Percentiles rank a stretch among this genome's conserved stretches.
These are phyloP conservation scores for Arthroderma uncinatum DNA, from an alignment of 2,329 filamentous ascomycete genomes.

Conservation along the genomic window DNA sequence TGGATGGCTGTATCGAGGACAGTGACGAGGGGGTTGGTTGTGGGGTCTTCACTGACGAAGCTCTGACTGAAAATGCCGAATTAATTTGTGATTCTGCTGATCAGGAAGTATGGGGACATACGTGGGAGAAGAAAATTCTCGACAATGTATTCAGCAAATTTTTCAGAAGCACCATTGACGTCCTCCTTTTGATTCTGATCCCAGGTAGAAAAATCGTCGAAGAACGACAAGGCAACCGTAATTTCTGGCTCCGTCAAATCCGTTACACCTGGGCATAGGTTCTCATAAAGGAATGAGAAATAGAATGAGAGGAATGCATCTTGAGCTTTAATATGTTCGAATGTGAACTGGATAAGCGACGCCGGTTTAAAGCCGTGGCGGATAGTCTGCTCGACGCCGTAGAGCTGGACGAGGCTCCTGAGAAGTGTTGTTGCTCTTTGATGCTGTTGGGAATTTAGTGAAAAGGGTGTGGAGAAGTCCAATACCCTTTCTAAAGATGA, in stretches of 20 bases:
- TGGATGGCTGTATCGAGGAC: slow-evolving; percentile 8
- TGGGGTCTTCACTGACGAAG: slow-evolving; percentile 12
- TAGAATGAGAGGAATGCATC: slow-evolving; percentile 16
- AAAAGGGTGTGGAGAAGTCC: slow-evolving; percentile 10
- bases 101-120: slow-evolving; percentile 6
- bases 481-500: slow-evolving; percentile 11
- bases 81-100: neutral
- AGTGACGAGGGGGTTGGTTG: slow-evolving; percentile 13
- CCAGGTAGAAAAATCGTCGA: slow-evolving; percentile 11
- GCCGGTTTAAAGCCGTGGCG: slow-evolving; percentile 12
- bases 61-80: slow-evolving; percentile 11
- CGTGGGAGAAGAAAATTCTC: slow-evolving; percentile 16
- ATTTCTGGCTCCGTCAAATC: slow-evolving; percentile 7
- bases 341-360: slow-evolving; percentile 12
- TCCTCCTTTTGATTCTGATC: slow-evolving; percentile 10
- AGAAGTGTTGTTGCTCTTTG: slow-evolving; percentile 12
- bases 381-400: slow-evolving; percentile 12
- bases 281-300: slow-evolving; percentile 14
- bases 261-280: slow-evolving; percentile 6
- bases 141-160: slow-evolving; percentile 15
- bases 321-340: slow-evolving; percentile 14
- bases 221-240: slow-evolving; percentile 11
- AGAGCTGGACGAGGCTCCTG: slow-evolving; percentile 14
- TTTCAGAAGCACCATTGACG: slow-evolving; percentile 4
- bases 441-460: slow-evolving; percentile 11